phyloP scores from a whole-genome alignment of 768 basidiomycete genomes.

The Clathrus columnatus region DNA sequence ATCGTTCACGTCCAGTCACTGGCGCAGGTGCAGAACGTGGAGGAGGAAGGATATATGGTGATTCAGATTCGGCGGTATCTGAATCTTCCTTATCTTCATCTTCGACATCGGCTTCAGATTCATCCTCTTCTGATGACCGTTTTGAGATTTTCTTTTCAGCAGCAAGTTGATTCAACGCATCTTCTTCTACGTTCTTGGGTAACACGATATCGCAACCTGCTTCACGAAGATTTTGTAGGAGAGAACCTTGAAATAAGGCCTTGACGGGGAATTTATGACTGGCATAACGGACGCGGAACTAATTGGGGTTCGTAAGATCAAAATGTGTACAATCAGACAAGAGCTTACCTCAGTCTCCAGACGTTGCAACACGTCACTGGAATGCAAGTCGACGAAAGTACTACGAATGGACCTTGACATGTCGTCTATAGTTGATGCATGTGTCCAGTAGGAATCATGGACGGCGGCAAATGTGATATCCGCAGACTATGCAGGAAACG shows the following conservation, averaged over 20 bases:
- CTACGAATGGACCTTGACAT: constrained; percentile 89
- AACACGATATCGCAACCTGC: constrained; percentile 27
- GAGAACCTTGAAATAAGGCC: constrained; percentile 29
- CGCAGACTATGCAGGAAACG: constrained; percentile 39
- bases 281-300: constrained; percentile 75
- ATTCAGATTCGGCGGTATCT: background rate
- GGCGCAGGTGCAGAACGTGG: background rate
- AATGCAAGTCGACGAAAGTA: constrained; percentile 88
- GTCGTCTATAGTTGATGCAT: constrained; percentile 74
- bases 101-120: constrained; percentile 17
- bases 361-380: constrained; percentile 69
- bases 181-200: constrained; percentile 28
- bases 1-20: constrained; percentile 23
- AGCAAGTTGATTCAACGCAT: constrained; percentile 12
- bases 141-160: constrained; percentile 17
- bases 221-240: constrained; percentile 32
- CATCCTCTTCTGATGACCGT: constrained; percentile 12
- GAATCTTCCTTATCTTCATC: constrained; percentile 8
- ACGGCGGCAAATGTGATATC: constrained; percentile 86
- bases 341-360: constrained; percentile 62
- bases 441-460: constrained; percentile 99
- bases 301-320: constrained; percentile 6
- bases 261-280: constrained; percentile 57
- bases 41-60: too few species aligned
- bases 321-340: background rate